phyloP scores from a whole-genome alignment of 179 eudicot species.

The Beta lomatogona region DNA sequence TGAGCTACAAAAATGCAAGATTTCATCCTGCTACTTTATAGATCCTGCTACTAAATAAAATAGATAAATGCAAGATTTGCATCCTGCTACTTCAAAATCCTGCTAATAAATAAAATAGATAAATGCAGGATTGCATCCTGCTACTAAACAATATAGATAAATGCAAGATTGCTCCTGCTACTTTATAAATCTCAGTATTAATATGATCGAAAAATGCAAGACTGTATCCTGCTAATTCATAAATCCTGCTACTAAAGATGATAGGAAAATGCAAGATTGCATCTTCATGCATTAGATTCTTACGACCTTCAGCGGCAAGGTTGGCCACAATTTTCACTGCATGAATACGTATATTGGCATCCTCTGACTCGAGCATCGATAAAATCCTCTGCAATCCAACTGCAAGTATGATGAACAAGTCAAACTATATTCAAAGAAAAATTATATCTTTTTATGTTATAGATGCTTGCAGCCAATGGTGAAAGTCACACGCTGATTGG shows the following conservation, averaged over 20 bases:
- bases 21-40: neutral
- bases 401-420: constrained; percentile 33
- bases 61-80: too few relatives aligned
- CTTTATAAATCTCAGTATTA: too few relatives aligned
- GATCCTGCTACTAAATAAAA: too few relatives aligned
- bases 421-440: neutral
- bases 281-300: constrained; percentile 16
- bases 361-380: constrained; percentile 94
- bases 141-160: too few relatives aligned
- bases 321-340: constrained; percentile 99
- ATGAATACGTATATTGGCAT: constrained; percentile 86
- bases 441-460: neutral
- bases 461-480: neutral
- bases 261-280: neutral
- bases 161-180: too few relatives aligned
- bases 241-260: neutral
- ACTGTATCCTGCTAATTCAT: too few relatives aligned
- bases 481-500: neutral
- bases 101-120: too few relatives aligned
- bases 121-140: too few relatives aligned
- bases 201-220: too few relatives aligned
- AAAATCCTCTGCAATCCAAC: constrained; percentile 95
- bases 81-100: too few relatives aligned
- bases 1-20: neutral
- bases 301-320: constrained; percentile 97